Base-by-base conservation (phyloP, 2,329 filamentous ascomycete genomes). In the Taxawa tesnikishii region DNA sequence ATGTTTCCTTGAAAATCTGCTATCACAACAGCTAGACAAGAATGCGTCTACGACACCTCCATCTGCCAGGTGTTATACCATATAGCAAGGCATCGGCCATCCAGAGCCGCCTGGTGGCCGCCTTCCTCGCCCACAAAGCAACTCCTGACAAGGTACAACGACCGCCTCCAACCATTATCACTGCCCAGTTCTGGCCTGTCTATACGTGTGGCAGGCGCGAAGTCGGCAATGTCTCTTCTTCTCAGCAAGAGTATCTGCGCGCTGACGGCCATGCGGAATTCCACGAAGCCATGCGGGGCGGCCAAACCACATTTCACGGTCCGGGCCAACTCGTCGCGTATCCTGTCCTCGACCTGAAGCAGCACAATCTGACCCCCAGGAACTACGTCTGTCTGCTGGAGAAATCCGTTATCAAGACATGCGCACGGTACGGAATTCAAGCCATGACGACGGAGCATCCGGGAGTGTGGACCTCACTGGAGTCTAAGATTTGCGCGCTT, bases 291-390 rank as follows among this genome's bases (percentile, higher is more conserved):
- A 70, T 75, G n/a, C 76, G 90, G 33, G 90, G 90, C 39, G 90
- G 90, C 0, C 75, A 93, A 43, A 87, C 83, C 0, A 96, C 90
- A 3, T 96, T 94, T 61, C 90, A 98, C 53, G 90, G 88, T 0
- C 90, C 88, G 0, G 88, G 88, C 0, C 90, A 98, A 54, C 60
- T 93, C 29, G 82, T 94, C 21, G 74, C 87, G n/a, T 98, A 93
- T 64, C 84, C 88, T 3, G 73, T 94, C 31, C 54, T 93, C n/a
- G 84, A 94, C 54, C 68, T 96, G 35, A 73, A 73, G 33, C 66
- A 70, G 8, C 70, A 84, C 42, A 59, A 61, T 0, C 62, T 90
- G 13, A 76, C 71, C 4, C 79, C 90, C 9, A 65, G 83, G 12
- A 73, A 71, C 39, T 94, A 93, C 57, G 79, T 93, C 5, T 68